Percentiles rank a stretch among this genome's conserved stretches.
phyloP scores from a whole-genome alignment of 2,329 filamentous ascomycete species.

The Penicillium sp. region DNA sequence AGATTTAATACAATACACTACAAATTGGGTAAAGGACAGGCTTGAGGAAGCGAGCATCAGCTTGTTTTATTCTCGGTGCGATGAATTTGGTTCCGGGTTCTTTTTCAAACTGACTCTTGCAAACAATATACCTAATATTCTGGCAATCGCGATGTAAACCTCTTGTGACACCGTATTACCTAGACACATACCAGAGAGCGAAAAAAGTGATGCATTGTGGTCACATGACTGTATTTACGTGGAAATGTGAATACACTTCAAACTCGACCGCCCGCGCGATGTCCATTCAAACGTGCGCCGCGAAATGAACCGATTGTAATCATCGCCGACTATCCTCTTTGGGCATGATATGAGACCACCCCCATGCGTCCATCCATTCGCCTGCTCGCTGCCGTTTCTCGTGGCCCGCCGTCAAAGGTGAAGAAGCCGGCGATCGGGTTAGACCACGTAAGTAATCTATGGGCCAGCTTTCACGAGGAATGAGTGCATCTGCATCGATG shows the following conservation, averaged over 20 bases:
- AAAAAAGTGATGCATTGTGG: too few species aligned
- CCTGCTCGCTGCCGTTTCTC: slow-evolving; percentile 31
- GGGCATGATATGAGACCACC: slow-evolving; percentile 3
- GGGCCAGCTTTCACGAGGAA: background rate
- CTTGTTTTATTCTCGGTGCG: too few species aligned
- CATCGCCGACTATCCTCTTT: background rate
- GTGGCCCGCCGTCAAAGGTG: slow-evolving; percentile 31
- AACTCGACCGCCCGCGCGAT: background rate
- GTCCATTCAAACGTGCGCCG: background rate
- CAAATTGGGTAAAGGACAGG: background rate
- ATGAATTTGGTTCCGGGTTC: too few species aligned
- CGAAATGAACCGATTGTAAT: background rate
- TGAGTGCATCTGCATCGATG: background rate
- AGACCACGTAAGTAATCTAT: slow-evolving; percentile 37
- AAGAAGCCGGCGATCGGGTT: slow-evolving; percentile 38
- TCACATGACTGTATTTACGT: background rate
- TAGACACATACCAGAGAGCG: too few species aligned
- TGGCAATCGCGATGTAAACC: background rate
- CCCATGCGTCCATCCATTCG: slow-evolving; percentile 31
- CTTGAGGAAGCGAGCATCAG: too few species aligned
- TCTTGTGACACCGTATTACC: background rate
- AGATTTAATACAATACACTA: background rate
- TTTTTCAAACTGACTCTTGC: background rate
- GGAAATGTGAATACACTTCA: background rate
- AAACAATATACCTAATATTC: too few species aligned